Conservation (phyloP, 768 basidiomycete genomes). For the Symmetrospora coprosmae region DNA sequence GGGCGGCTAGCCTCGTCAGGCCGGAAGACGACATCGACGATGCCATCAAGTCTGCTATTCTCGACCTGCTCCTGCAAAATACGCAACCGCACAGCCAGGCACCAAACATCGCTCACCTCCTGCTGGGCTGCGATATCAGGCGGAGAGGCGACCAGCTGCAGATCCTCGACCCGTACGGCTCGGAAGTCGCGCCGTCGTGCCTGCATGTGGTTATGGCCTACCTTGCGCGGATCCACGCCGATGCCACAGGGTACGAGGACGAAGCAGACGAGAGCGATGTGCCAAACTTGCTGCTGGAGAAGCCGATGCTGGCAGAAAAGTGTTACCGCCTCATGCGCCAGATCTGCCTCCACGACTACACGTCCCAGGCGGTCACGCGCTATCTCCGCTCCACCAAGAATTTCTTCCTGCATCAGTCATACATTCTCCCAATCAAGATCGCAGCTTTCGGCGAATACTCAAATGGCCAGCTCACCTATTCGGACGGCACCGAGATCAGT, state of each 20-base stretch:
- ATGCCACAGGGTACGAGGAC: slow-evolving; percentile 40
- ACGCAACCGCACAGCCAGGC: slow-evolving; percentile 50
- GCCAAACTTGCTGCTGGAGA: slow-evolving; percentile 33
- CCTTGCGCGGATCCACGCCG: slow-evolving; percentile 42
- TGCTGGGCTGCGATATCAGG: slow-evolving; percentile 18
- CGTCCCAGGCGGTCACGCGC: slow-evolving; percentile 63
- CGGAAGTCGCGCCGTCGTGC: slow-evolving; percentile 43
- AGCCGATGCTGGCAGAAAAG: slow-evolving; percentile 68
- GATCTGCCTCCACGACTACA: slow-evolving; percentile 70
- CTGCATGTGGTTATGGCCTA: slow-evolving; percentile 69
- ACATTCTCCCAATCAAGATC: slow-evolving; percentile 51
- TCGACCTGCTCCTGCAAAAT: slow-evolving; percentile 67
- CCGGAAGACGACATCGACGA: slow-evolving; percentile 42
- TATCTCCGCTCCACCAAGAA: slow-evolving; percentile 77
- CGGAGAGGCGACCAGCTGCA: slow-evolving; percentile 25
- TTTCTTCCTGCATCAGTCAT: slow-evolving; percentile 76
- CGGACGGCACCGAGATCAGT: slow-evolving; percentile 53
- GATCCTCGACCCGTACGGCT: slow-evolving; percentile 35
- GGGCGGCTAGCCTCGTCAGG: too few species aligned
- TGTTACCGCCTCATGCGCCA: slow-evolving; percentile 71
- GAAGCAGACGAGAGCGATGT: slow-evolving; percentile 37
- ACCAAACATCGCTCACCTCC: slow-evolving; percentile 75
- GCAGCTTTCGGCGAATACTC: slow-evolving; percentile 44
- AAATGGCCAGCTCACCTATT: slow-evolving; percentile 49
- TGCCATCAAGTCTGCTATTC: slow-evolving; percentile 57